Evolutionary conservation across 495 filamentous ascomycete species (phyloP), one percentile per base, ranked within the genome.

Genomic region (Xylona heveae): DNA sequence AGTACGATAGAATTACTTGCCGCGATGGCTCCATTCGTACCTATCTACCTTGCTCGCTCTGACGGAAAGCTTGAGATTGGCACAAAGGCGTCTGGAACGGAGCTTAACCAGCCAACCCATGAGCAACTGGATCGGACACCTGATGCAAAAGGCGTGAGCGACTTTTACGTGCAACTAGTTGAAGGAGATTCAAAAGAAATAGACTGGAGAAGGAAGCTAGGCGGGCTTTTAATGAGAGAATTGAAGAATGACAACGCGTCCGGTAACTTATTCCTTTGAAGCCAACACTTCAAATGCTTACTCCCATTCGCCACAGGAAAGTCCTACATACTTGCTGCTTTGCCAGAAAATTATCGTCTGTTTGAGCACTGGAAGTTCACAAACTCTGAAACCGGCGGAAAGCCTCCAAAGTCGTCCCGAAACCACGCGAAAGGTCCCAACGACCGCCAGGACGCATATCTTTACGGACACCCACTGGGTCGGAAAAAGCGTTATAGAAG

Each of bases 381-480:
- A 37, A 45, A 41, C 20, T 41, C 44, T 12, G 50, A 47, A 19
- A 44, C 41, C 31, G 48, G 53, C 10, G 46, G 44, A 28, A 51
- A 53, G 41, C 36, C 40, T 10, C 32, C 38, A 23, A 36, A 42
- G 23, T 36, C 44, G 17, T 32, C 34, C 30, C 55, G 53, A 29
- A 55, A 44, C 16, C 51, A 57, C 37, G 49, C 49, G 5, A 51
- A 41, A 14, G 49, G 47, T 12, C 44, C 44, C 20, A 58, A 59
- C 36, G 53, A 61, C 28, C 47, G 57, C 18, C 53, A 61, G 41
- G 70, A 74, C 42, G 61, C 57, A 12, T 74, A 70, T 45, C 52
- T 74, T 2, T 74, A 72, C 38, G 69, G 69, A 19, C 60, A 74
- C 38, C 68, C 67, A 1, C 42, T 52, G 19, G 68, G 66, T 2